Percentiles rank a stretch among this genome's conserved stretches.
phyloP scores from a whole-genome alignment of 2,329 filamentous ascomycete genomes.

The Apiospora hydei region DNA sequence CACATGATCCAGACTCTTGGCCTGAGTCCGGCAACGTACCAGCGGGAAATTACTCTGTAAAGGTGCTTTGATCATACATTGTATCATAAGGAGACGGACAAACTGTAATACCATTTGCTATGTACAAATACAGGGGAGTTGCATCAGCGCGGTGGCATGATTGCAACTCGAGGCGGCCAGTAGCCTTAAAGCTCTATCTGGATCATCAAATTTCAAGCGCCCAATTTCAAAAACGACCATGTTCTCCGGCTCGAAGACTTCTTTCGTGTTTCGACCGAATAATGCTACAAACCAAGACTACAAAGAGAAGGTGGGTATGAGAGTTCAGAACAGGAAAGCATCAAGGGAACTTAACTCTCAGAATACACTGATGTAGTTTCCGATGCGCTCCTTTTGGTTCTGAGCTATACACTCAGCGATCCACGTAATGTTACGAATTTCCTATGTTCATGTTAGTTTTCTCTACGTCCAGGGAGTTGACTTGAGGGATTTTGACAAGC shows the following conservation, averaged over 20 bases:
- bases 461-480: neutral
- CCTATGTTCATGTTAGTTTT: conserved; percentile 60
- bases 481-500: conserved; percentile 38
- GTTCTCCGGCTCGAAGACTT: conserved; percentile 27
- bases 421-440: conserved; percentile 99
- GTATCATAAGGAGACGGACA: conserved; percentile 25
- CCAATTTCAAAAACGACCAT: conserved; percentile 26
- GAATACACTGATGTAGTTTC: conserved; percentile 99
- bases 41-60: conserved; percentile 84
- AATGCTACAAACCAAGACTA: conserved; percentile 52
- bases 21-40: conserved; percentile 86
- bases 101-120: conserved; percentile 38
- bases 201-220: conserved; percentile 28
- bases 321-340: conserved; percentile 23
- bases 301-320: conserved; percentile 32
- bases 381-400: conserved; percentile 98
- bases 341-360: conserved; percentile 50
- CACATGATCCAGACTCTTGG: conserved; percentile 85
- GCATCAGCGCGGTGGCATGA: conserved; percentile 23
- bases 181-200: conserved; percentile 23
- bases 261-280: conserved; percentile 46
- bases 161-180: conserved; percentile 11
- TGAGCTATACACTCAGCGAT: conserved; percentile 99
- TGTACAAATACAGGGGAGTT: conserved; percentile 55
- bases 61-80: conserved; percentile 34